phyloP scores from a whole-genome alignment of 1,284 basidiomycete genomes.

The Termitomyces sp. region DNA sequence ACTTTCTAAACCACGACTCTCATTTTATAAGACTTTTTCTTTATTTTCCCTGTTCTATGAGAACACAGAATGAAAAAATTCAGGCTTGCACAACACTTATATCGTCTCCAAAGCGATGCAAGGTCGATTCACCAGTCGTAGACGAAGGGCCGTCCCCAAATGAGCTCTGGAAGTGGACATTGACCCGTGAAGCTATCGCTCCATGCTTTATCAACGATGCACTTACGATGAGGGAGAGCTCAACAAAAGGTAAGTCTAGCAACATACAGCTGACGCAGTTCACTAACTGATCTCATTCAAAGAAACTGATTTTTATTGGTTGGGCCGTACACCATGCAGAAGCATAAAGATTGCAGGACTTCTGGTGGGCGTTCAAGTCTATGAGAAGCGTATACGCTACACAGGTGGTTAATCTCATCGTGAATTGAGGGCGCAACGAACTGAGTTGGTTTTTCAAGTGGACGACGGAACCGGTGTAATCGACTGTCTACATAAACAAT shows the following conservation, averaged over 20 bases:
- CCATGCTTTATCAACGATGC: constrained; percentile 61
- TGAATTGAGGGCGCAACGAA: constrained; percentile 3
- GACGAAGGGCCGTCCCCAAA: constrained; percentile 7
- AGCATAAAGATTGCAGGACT: constrained; percentile 56
- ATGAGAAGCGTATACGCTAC: constrained; percentile 58
- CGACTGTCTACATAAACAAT: constrained; percentile 51
- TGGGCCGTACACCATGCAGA: constrained; percentile 67
- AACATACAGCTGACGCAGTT: no score
- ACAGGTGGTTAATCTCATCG: constrained; percentile 35
- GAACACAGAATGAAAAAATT: constrained; percentile 13
- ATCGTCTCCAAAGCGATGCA: constrained; percentile 19
- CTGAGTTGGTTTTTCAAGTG: constrained; percentile 35
- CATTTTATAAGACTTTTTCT: background rate
- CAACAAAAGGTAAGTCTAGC: constrained; percentile 31
- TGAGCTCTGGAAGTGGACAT: constrained; percentile 55
- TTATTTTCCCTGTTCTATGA: constrained; percentile 18
- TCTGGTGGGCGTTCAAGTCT: constrained; percentile 55
- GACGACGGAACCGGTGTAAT: constrained; percentile 71
- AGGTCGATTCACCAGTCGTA: background rate
- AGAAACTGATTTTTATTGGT: constrained; percentile 61
- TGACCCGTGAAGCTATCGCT: constrained; percentile 53
- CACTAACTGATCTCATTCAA: constrained; percentile 1
- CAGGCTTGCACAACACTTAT: constrained; percentile 15
- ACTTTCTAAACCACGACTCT: background rate
- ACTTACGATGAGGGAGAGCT: constrained; percentile 44